Conservation (phyloP, 192 early-diverging fungal genomes). For the Spizellomyces sp. region DNA sequence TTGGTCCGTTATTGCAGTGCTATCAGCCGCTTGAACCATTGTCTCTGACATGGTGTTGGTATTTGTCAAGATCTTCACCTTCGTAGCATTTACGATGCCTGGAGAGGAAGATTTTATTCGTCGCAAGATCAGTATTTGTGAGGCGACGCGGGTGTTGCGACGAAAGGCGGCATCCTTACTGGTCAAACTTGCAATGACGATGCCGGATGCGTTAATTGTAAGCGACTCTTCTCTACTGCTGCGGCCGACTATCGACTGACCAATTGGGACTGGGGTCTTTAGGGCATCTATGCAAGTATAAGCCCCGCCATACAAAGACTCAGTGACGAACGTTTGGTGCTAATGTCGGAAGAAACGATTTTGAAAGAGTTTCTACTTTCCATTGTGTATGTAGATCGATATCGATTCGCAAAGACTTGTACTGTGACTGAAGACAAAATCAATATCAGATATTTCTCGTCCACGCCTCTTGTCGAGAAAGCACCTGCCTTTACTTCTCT, state of each 20-base stretch:
- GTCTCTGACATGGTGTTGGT: background rate
- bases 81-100: constrained; percentile 35
- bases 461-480: constrained; percentile 20
- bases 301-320: constrained; percentile 9
- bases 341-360: constrained; percentile 22
- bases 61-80: constrained; percentile 31
- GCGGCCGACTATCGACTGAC: background rate
- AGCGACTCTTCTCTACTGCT: background rate
- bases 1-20: background rate
- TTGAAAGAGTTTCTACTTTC: constrained; percentile 39
- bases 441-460: constrained; percentile 25
- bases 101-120: constrained; percentile 28
- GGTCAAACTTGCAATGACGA: constrained; percentile 39
- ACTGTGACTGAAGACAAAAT: background rate
- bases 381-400: constrained; percentile 25
- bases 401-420: too few relatives aligned
- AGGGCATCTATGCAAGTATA: constrained; percentile 22
- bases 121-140: constrained; percentile 13
- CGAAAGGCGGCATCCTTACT: constrained; percentile 37
- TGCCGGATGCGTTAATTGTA: constrained; percentile 47
- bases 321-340: background rate
- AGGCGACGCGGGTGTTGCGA: constrained; percentile 34
- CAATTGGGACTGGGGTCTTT: background rate
- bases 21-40: too few relatives aligned
- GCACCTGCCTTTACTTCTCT: constrained; percentile 19